These are phyloP conservation scores for Xylariaceae sp. DNA, from an alignment of 2,329 filamentous ascomycete species.

Conservation along the genomic window DNA sequence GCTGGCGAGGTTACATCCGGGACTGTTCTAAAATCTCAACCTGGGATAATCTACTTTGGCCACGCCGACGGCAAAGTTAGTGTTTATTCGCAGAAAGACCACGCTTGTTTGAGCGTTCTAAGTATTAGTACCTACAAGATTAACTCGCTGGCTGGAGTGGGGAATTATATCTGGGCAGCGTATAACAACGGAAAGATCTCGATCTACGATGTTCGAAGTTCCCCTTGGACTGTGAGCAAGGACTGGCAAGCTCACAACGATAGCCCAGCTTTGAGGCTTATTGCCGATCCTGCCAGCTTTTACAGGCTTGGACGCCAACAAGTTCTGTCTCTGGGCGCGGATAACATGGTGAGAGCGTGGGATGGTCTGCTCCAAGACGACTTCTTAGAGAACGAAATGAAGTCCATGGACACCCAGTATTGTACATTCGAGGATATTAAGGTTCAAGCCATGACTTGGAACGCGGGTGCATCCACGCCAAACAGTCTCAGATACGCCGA, in stretches of 20 bases:
- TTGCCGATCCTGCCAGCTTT: slow-evolving; percentile 74
- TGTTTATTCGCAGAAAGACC: slow-evolving; percentile 78
- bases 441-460: slow-evolving; percentile 87
- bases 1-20: slow-evolving; percentile 87
- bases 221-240: slow-evolving; percentile 88
- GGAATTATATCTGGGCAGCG: slow-evolving; percentile 82
- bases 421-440: slow-evolving; percentile 81
- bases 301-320: slow-evolving; percentile 83
- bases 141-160: slow-evolving; percentile 76
- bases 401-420: slow-evolving; percentile 73
- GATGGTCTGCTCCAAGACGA: slow-evolving; percentile 91
- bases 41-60: slow-evolving; percentile 80
- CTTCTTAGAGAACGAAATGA: slow-evolving; percentile 90
- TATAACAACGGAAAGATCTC: slow-evolving; percentile 93
- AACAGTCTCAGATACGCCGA: slow-evolving; percentile 68
- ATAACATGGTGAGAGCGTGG: slow-evolving; percentile 82
- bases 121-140: slow-evolving; percentile 95
- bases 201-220: slow-evolving; percentile 77
- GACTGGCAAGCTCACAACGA: slow-evolving; percentile 91
- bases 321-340: slow-evolving; percentile 80
- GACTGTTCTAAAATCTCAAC: slow-evolving; percentile 67
- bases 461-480: slow-evolving; percentile 93
- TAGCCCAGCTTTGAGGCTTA: slow-evolving; percentile 66
- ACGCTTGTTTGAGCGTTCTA: slow-evolving; percentile 71
- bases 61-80: slow-evolving; percentile 92